phyloP scores from a whole-genome alignment of 2,329 filamentous ascomycete species.

The Beauveria sp. region DNA sequence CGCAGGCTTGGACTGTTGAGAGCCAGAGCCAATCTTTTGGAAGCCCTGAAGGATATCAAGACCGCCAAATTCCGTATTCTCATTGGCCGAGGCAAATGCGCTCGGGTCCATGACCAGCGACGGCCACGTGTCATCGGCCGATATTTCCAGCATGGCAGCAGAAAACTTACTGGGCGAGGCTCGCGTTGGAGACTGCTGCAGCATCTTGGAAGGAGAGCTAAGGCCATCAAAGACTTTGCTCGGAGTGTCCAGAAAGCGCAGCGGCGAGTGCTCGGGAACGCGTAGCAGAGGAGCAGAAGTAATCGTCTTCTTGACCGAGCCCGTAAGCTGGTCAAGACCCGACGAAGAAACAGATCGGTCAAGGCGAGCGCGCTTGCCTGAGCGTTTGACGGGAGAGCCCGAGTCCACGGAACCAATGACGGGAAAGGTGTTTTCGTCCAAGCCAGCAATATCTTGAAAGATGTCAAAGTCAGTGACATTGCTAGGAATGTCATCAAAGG shows the following conservation, averaged over 20 bases:
- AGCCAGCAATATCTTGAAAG: conserved; percentile 37
- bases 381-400: conserved; percentile 61
- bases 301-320: conserved; percentile 43
- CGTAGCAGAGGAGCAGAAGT: conserved; percentile 45
- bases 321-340: conserved; percentile 54
- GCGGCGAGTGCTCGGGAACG: conserved; percentile 32
- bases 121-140: conserved; percentile 32
- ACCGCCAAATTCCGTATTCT: conserved; percentile 48
- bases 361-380: conserved; percentile 50
- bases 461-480: conserved; percentile 55
- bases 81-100: conserved; percentile 33
- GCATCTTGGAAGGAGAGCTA: conserved; percentile 48
- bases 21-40: conserved; percentile 58
- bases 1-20: conserved; percentile 24
- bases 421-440: conserved; percentile 24
- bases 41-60: conserved; percentile 71
- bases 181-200: conserved; percentile 27
- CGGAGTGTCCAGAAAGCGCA: conserved; percentile 43
- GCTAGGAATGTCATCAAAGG: conserved; percentile 40
- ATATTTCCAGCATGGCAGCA: conserved; percentile 24
- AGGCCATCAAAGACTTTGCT: conserved; percentile 49
- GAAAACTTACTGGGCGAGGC: conserved; percentile 46
- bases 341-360: conserved; percentile 57
- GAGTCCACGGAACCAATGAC: conserved; percentile 40
- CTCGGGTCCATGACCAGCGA: conserved; percentile 26